These are phyloP conservation scores for Dittrichia graveolens DNA, from an alignment of 129 eudicot genomes.

Conservation along the genomic window DNA sequence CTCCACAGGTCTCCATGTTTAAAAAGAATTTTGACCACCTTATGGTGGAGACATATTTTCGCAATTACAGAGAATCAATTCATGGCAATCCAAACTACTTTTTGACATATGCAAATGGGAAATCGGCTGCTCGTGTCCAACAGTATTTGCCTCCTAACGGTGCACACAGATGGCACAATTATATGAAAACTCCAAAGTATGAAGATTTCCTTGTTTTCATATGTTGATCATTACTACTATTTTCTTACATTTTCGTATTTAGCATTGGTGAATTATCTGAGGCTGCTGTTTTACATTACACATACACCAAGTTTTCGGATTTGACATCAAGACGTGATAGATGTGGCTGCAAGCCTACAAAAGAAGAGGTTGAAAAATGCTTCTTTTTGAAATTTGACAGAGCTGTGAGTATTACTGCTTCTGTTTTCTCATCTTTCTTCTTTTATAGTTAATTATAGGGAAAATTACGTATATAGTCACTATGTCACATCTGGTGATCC, in stretches of 20 bases:
- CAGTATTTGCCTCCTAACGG: constrained; percentile 78
- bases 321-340: constrained; percentile 83
- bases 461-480: no score
- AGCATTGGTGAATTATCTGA: constrained; percentile 61
- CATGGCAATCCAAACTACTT: constrained; percentile 72
- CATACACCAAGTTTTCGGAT: constrained; percentile 75
- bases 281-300: constrained; percentile 74
- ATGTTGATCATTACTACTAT: neutral
- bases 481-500: no score
- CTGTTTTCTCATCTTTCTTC: neutral
- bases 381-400: constrained; percentile 57
- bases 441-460: neutral
- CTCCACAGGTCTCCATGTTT: constrained; percentile 62
- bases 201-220: constrained; percentile 12
- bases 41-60: constrained; percentile 54
- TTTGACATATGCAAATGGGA: constrained; percentile 75
- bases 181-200: constrained; percentile 71
- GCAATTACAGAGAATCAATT: constrained; percentile 58
- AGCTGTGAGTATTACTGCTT: constrained; percentile 53
- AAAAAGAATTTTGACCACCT: constrained; percentile 78
- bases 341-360: constrained; percentile 82
- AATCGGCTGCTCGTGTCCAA: constrained; percentile 66
- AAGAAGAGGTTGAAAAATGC: constrained; percentile 38
- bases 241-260: constrained; percentile 22
- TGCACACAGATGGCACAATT: constrained; percentile 79